These are phyloP conservation scores for Hyaloscypha hepaticicola DNA, from an alignment of 495 filamentous ascomycete species.

Conservation along the genomic window DNA sequence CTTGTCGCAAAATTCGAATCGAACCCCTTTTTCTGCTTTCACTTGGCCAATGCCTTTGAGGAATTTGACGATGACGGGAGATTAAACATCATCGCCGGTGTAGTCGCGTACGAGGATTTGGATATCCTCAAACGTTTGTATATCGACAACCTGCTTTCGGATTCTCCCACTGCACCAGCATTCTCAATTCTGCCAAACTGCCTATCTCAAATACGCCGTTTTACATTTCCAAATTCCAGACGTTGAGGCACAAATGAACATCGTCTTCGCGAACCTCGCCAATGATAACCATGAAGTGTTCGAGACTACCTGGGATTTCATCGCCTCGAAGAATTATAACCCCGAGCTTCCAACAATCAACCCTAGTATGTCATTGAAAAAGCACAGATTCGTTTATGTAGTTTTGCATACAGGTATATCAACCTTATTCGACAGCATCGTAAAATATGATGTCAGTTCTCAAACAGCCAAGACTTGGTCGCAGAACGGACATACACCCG, in stretches of 20 bases:
- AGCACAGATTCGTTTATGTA: slow-evolving; percentile 66
- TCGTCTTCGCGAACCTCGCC: too few species aligned
- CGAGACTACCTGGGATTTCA: background rate
- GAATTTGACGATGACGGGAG: slow-evolving; percentile 39
- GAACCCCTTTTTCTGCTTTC: slow-evolving; percentile 70
- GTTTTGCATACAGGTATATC: slow-evolving; percentile 54
- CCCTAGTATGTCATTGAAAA: slow-evolving; percentile 49
- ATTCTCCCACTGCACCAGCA: background rate
- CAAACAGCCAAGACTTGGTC: slow-evolving; percentile 50
- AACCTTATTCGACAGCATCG: slow-evolving; percentile 63
- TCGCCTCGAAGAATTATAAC: background rate
- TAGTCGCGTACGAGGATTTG: slow-evolving; percentile 52
- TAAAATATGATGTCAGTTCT: slow-evolving; percentile 64
- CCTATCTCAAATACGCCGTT: slow-evolving; percentile 10
- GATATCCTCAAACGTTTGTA: slow-evolving; percentile 56
- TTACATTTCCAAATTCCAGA: background rate
- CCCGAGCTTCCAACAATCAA: slow-evolving; percentile 70
- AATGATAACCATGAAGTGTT: background rate
- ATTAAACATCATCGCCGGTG: slow-evolving; percentile 57
- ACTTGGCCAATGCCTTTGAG: slow-evolving; percentile 73
- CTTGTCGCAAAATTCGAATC: slow-evolving; percentile 59
- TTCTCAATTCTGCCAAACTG: slow-evolving; percentile 4
- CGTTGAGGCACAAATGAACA: slow-evolving; percentile 12
- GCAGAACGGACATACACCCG: slow-evolving; percentile 62
- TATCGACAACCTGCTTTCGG: slow-evolving; percentile 54